Conservation (phyloP, 108 stramenopile species). For the Schizochytrium sp. region DNA sequence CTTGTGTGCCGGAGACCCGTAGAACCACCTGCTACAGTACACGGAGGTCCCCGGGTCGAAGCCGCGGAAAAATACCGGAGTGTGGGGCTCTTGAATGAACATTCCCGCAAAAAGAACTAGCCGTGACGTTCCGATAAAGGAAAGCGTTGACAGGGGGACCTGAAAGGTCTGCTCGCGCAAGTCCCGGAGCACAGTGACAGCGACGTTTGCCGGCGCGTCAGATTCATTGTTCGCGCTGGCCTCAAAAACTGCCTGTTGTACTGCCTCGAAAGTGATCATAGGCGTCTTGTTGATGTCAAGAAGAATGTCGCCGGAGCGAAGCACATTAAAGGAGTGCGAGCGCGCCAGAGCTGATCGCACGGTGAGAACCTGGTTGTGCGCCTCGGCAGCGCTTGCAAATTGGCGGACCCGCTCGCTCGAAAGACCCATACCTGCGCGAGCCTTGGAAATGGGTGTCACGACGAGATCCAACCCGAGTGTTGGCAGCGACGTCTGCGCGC, state of each 20-base stretch:
- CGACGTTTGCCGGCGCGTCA: neutral
- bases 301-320: neutral
- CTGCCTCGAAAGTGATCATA: neutral
- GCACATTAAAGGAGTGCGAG: neutral
- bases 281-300: neutral
- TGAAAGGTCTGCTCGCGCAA: neutral
- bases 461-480: neutral
- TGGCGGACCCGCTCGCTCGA: neutral
- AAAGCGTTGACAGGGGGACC: conserved; percentile 23
- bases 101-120: conserved; percentile 39
- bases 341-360: neutral
- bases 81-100: conserved; percentile 36
- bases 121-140: conserved; percentile 30
- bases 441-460: neutral
- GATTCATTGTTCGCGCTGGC: neutral
- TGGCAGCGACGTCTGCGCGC: neutral
- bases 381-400: neutral
- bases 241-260: neutral
- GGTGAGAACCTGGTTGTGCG: neutral
- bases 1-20: conserved; percentile 39
- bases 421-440: neutral
- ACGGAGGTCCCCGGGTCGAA: conserved; percentile 25
- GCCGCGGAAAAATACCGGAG: conserved; percentile 27
- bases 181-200: neutral
- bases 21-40: conserved; percentile 35